Percentiles rank a stretch among this genome's conserved stretches.
These are phyloP conservation scores for Geotrichum fermentans DNA, from an alignment of 1,139 yeast genomes.

Conservation along the genomic window DNA sequence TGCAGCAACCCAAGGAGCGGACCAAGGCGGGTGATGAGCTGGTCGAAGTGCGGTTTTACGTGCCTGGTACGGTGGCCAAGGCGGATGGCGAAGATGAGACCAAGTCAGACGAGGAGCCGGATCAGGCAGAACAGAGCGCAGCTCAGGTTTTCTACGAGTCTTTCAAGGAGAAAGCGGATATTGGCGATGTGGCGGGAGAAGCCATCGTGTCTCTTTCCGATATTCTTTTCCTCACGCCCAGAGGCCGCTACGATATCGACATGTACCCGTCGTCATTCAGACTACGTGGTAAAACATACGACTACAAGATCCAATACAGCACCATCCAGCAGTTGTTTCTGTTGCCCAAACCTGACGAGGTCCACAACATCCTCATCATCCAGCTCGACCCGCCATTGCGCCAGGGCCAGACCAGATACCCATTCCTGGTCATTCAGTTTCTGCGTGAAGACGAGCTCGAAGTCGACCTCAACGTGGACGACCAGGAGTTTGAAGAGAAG, in stretches of 20 bases:
- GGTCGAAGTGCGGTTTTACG: constrained; percentile 87
- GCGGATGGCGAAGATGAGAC: constrained; percentile 36
- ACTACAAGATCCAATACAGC: constrained; percentile 87
- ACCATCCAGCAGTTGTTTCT: constrained; percentile 88
- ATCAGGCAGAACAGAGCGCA: constrained; percentile 59
- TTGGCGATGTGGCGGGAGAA: constrained; percentile 93
- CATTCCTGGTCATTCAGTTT: constrained; percentile 86
- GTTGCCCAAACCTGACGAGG: constrained; percentile 89
- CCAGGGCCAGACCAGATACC: constrained; percentile 95
- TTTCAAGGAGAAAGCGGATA: constrained; percentile 89
- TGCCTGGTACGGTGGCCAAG: constrained; percentile 71
- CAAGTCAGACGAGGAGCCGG: constrained; percentile 40
- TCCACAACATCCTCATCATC: constrained; percentile 78
- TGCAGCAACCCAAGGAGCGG: constrained; percentile 51
- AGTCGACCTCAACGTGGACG: constrained; percentile 79
- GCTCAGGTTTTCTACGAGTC: constrained; percentile 87
- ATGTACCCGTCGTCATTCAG: constrained; percentile 86
- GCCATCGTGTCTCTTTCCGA: constrained; percentile 95
- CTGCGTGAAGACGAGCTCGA: constrained; percentile 86
- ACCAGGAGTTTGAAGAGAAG: constrained; percentile 69
- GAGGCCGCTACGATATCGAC: constrained; percentile 95
- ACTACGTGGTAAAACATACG: constrained; percentile 95
- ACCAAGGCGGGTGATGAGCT: constrained; percentile 86
- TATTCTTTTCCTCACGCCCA: constrained; percentile 85
- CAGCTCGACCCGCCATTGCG: constrained; percentile 93